Evolutionary conservation across 352 stramenopile species (phyloP), one percentile per base, ranked within the genome.

Genomic region (Ophiocytium majus): DNA sequence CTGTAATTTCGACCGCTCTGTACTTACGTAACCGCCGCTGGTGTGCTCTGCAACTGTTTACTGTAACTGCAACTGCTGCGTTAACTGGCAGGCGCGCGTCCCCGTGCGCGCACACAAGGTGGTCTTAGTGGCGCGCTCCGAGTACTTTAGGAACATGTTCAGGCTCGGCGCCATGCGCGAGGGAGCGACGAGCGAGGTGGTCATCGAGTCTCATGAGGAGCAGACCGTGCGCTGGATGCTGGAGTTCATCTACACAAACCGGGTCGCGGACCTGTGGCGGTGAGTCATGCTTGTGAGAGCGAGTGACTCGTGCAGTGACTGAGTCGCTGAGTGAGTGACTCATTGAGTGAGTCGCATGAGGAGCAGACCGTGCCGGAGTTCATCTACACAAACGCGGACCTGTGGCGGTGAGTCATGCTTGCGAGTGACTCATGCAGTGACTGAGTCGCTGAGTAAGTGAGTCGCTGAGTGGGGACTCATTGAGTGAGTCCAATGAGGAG

Each of bases 241-340:
- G 64, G 93, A 97, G 90, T 97, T 95, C 83, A 95, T 97, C 78
- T 97, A 97, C 89, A 96, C 93, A 0, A 96, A 97, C 88, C 90
- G 92, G 14, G 92, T 97, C 9, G 87, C 91, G 23, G 93, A 95
- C 81, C 89, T 97, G 82, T 79, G 31, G 34, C 36, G 76, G 23
- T 57, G 43, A 57, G 43, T 14, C 43, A n/a, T n/a, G n/a, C n/a
- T n/a, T n/a, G n/a, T n/a, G n/a, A n/a, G n/a, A n/a, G n/a, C n/a
- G n/a, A n/a, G n/a, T n/a, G n/a, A n/a, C n/a, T n/a, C n/a, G n/a
- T n/a, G n/a, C n/a, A n/a, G n/a, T n/a, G n/a, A n/a, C n/a, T n/a
- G n/a, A n/a, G n/a, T n/a, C n/a, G n/a, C n/a, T n/a, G n/a, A n/a
- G n/a, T n/a, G 37, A 92, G 92, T 9, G 85, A 94, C 19, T 91